Conservation (phyloP, 495 filamentous ascomycete species). For the Aspergillus egyptiacus region DNA sequence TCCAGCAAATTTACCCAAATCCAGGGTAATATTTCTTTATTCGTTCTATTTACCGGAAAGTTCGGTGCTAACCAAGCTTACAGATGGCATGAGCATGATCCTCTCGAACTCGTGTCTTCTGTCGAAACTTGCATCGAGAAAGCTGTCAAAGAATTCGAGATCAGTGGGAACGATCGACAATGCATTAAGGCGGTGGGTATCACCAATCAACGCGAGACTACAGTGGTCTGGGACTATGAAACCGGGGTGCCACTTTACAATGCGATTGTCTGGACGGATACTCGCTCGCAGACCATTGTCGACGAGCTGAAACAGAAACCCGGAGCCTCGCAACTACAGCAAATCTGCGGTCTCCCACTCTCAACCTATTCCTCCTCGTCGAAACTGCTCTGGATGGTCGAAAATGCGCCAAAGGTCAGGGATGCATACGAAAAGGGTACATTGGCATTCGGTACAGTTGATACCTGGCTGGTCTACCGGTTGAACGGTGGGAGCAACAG, state of each 20-base stretch:
- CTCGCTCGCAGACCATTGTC: slow-evolving; percentile 71
- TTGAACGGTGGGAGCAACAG: slow-evolving; percentile 72
- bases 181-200: slow-evolving; percentile 82
- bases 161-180: slow-evolving; percentile 56
- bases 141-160: slow-evolving; percentile 64
- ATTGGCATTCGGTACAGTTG: slow-evolving; percentile 85
- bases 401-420: slow-evolving; percentile 64
- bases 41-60: neutral
- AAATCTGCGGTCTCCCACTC: slow-evolving; percentile 79
- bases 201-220: slow-evolving; percentile 95
- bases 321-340: slow-evolving; percentile 58
- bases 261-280: slow-evolving; percentile 94
- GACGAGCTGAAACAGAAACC: slow-evolving; percentile 62
- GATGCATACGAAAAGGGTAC: slow-evolving; percentile 72
- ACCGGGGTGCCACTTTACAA: slow-evolving; percentile 84
- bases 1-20: slow-evolving; percentile 81
- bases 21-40: slow-evolving; percentile 60
- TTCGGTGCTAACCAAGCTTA: slow-evolving; percentile 6
- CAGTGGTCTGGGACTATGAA: slow-evolving; percentile 80
- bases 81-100: slow-evolving; percentile 94
- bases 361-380: slow-evolving; percentile 91
- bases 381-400: slow-evolving; percentile 82
- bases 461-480: slow-evolving; percentile 86
- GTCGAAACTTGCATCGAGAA: slow-evolving; percentile 79
- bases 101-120: slow-evolving; percentile 67